These are phyloP conservation scores for Paramecium biaurelia DNA, from an alignment of 73 alveolate genomes.

Conservation along the genomic window DNA sequence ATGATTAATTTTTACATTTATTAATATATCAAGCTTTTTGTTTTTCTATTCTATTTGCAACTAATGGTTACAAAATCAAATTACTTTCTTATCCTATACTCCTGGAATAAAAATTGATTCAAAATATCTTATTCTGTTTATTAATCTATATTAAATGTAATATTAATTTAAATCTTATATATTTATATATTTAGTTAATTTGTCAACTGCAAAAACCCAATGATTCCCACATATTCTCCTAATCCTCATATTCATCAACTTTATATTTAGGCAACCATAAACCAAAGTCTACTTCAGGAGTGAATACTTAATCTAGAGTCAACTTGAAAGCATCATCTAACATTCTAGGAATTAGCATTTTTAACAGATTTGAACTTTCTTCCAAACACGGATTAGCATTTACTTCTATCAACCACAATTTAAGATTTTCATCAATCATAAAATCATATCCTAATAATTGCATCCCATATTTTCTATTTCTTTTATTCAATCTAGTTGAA, in stretches of 20 bases:
- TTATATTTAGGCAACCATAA: not conserved
- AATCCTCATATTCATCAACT: conserved; percentile 42
- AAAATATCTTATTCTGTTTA: conserved; percentile 51
- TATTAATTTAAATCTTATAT: conserved; percentile 14
- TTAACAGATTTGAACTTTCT: conserved; percentile 77
- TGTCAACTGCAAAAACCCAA: conserved; percentile 23
- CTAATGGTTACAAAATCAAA: not conserved
- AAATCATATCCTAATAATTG: conserved; percentile 97
- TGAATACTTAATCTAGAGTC: conserved; percentile 72
- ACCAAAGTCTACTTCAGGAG: conserved; percentile 39
- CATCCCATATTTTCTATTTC: conserved; percentile 81
- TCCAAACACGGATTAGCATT: conserved; percentile 98
- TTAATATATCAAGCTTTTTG: conserved; percentile 1
- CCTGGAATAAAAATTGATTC: conserved; percentile 79
- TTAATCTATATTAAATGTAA: conserved; percentile 36
- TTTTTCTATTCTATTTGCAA: conserved; percentile 6
- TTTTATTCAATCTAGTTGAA: conserved; percentile 78
- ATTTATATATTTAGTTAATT: not conserved
- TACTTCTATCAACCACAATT: conserved; percentile 91
- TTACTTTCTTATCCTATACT: conserved; percentile 67
- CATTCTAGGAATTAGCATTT: conserved; percentile 84
- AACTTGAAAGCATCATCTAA: conserved; percentile 88
- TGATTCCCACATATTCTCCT: conserved; percentile 62
- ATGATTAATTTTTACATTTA: not conserved
- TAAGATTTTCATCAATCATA: conserved; percentile 89